Percentiles rank a stretch among this genome's conserved stretches.
Conservation (phyloP, 2,329 filamentous ascomycete species). For the Fusarium circinatum region DNA sequence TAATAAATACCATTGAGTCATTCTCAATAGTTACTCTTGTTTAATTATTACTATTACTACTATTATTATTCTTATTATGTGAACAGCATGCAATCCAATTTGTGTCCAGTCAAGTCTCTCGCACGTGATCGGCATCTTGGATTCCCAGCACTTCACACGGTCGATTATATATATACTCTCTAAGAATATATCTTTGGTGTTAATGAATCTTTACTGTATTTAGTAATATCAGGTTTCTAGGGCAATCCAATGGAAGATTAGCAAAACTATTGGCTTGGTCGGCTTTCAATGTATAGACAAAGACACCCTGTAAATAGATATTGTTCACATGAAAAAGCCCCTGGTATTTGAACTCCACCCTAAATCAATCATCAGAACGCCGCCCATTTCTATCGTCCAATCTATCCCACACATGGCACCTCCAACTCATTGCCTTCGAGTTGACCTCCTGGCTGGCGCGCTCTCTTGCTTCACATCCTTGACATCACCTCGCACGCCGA, state of each 20-base stretch:
- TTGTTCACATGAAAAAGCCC: not conserved
- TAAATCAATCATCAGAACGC: conserved; percentile 6
- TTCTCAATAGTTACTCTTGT: not conserved
- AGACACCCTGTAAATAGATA: not conserved
- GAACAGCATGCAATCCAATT: not conserved
- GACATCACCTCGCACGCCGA: conserved; percentile 46
- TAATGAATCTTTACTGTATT: not conserved
- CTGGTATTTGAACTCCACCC: conserved; percentile 32
- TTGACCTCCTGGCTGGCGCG: conserved; percentile 41
- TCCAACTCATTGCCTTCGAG: conserved; percentile 27
- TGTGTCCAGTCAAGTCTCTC: not conserved
- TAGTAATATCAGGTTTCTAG: conserved; percentile 9
- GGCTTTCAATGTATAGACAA: not conserved
- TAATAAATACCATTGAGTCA: not conserved
- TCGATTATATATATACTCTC: not conserved
- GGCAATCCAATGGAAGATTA: not conserved
- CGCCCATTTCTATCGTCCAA: conserved; percentile 1
- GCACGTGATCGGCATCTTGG: not conserved
- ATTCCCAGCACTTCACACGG: not conserved
- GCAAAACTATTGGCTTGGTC: not conserved
- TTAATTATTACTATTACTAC: not conserved
- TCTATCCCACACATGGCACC: not conserved
- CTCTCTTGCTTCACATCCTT: conserved; percentile 33
- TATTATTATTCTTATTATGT: not conserved
- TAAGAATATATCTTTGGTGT: not conserved